These are phyloP conservation scores for Tolypocladium tundrense DNA, from an alignment of 2,329 filamentous ascomycete genomes.

Conservation along the genomic window DNA sequence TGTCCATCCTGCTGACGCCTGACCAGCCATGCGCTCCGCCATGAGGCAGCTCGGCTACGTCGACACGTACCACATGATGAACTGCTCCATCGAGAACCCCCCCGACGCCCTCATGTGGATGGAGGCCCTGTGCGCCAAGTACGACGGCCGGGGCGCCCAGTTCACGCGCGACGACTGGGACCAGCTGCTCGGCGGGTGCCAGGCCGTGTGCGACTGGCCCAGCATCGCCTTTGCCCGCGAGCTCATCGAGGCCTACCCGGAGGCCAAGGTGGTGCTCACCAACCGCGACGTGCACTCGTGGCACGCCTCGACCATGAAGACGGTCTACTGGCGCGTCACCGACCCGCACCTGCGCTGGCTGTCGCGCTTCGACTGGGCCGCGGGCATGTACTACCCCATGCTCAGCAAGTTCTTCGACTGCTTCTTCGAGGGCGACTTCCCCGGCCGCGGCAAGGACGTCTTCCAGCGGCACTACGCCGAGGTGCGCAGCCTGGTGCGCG, in stretches of 20 bases:
- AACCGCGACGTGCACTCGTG: constrained; percentile 57
- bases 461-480: constrained; percentile 34
- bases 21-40: constrained; percentile 50
- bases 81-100: constrained; percentile 50
- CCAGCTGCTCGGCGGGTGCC: constrained; percentile 54
- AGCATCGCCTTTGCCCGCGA: constrained; percentile 58
- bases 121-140: constrained; percentile 51
- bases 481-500: constrained; percentile 19
- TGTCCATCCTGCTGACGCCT: not conserved
- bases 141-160: constrained; percentile 17
- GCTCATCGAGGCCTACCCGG: constrained; percentile 60
- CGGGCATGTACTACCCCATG: constrained; percentile 60
- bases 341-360: constrained; percentile 43
- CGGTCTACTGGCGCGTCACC: constrained; percentile 56
- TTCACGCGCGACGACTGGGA: constrained; percentile 62
- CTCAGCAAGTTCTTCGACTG: constrained; percentile 58
- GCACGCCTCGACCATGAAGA: constrained; percentile 52
- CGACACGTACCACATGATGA: constrained; percentile 68
- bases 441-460: constrained; percentile 51
- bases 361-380: constrained; percentile 45
- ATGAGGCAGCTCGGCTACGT: constrained; percentile 56
- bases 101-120: constrained; percentile 58
- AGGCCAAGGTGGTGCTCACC: constrained; percentile 61
- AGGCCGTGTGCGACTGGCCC: constrained; percentile 61
- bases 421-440: constrained; percentile 60